Percentiles rank a stretch among this genome's conserved stretches.
Evolutionary conservation across 2,329 filamentous ascomycete genomes (phyloP).

Genomic region (Aspergillus sp.): DNA sequence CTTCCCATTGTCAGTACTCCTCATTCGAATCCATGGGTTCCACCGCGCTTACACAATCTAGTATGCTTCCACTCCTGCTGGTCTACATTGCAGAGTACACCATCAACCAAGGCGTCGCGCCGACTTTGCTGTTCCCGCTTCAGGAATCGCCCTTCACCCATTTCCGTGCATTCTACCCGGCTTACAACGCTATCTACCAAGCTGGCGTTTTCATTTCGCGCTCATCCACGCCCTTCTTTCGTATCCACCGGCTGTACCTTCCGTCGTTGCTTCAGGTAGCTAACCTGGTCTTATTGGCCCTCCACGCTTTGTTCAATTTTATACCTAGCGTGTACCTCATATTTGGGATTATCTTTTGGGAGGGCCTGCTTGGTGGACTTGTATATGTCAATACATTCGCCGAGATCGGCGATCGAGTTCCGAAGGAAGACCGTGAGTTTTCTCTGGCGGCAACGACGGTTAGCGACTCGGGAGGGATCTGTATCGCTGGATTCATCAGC

Average conservation of each 20-base stretch:
- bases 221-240: conserved; percentile 78
- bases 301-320: conserved; percentile 71
- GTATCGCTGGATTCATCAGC: conserved; percentile 72
- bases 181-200: conserved; percentile 92
- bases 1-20: conserved; percentile 51
- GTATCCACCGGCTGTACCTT: conserved; percentile 69
- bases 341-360: conserved; percentile 83
- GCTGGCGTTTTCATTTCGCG: conserved; percentile 89
- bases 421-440: conserved; percentile 73
- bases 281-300: conserved; percentile 64
- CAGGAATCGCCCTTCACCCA: conserved; percentile 64
- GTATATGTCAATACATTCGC: conserved; percentile 97
- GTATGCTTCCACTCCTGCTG: conserved; percentile 81
- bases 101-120: conserved; percentile 89
- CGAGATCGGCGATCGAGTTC: conserved; percentile 78
- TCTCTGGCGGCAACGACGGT: conserved; percentile 83
- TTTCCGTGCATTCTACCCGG: conserved; percentile 83
- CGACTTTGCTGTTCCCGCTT: conserved; percentile 80
- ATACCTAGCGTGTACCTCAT: conserved; percentile 80
- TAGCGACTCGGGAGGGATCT: conserved; percentile 85
- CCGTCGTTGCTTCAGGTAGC: conserved; percentile 72
- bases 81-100: conserved; percentile 96
- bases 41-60: conserved; percentile 17
- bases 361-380: conserved; percentile 77
- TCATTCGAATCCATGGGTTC: background rate